These are phyloP conservation scores for Malus fusca DNA, from an alignment of 306 rosid genomes.

Conservation along the genomic window DNA sequence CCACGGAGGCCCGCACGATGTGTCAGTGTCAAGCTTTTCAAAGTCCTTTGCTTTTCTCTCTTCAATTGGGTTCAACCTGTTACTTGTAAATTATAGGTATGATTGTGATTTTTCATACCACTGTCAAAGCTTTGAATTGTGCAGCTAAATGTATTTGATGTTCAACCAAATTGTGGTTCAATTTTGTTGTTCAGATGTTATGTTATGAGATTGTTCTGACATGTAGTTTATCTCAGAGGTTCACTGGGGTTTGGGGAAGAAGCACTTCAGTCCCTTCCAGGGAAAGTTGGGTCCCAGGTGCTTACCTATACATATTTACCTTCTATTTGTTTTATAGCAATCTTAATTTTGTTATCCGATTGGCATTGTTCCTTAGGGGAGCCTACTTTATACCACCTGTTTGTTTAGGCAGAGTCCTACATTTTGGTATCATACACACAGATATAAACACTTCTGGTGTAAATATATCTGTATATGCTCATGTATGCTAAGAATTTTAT, in stretches of 20 bases:
- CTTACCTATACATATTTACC: constrained; percentile 8
- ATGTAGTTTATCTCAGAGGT: constrained; percentile 57
- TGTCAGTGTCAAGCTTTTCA: constrained; percentile 61
- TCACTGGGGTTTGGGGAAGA: constrained; percentile 97
- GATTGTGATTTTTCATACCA: not conserved
- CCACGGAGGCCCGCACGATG: constrained; percentile 89
- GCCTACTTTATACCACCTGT: not conserved
- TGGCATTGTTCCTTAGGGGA: not conserved
- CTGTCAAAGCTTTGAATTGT: not conserved
- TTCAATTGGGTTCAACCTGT: constrained; percentile 67
- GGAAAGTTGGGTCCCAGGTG: constrained; percentile 87
- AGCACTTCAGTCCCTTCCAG: constrained; percentile 90
- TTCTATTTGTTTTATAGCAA: not conserved
- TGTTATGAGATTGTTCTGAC: not conserved
- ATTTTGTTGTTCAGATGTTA: not conserved
- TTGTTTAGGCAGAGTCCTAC: not conserved
- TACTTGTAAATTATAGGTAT: constrained; percentile 86
- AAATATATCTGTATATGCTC: not conserved
- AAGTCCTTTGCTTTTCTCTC: constrained; percentile 74
- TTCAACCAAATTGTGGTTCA: not conserved
- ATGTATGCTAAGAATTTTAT: not conserved
- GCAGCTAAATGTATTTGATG: not conserved
- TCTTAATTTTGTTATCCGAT: not conserved
- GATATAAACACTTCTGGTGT: not conserved
- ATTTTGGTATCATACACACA: not conserved